These are phyloP conservation scores for Phytophthora colocasiae DNA, from an alignment of 352 stramenopile species.

Conservation along the genomic window DNA sequence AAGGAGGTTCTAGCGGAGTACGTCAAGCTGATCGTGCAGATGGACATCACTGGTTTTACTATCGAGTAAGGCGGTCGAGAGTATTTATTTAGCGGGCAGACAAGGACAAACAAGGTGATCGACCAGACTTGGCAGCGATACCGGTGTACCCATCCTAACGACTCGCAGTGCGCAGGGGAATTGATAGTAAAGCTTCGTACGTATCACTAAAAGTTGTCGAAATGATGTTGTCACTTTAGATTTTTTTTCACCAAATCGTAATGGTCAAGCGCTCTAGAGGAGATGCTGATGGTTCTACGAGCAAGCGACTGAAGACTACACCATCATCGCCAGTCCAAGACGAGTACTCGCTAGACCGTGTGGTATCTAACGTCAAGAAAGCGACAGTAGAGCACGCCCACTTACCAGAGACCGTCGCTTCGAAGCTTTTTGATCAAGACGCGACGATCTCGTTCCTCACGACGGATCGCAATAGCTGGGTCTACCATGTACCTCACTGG, in stretches of 20 bases:
- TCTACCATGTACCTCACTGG: constrained; percentile 68
- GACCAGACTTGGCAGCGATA: background rate
- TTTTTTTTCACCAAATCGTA: too few species aligned
- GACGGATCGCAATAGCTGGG: constrained; percentile 53
- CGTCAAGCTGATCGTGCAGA: constrained; percentile 94
- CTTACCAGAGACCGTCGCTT: constrained; percentile 15
- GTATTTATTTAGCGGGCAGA: constrained; percentile 40
- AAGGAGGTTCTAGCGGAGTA: constrained; percentile 79
- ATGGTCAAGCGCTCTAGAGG: background rate
- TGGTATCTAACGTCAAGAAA: constrained; percentile 32
- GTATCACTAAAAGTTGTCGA: too few species aligned
- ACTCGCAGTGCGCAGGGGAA: background rate
- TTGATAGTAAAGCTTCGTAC: too few species aligned
- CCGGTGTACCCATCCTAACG: background rate
- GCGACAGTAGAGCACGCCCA: constrained; percentile 21
- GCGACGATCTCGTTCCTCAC: constrained; percentile 42
- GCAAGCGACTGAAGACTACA: constrained; percentile 26
- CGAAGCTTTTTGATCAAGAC: constrained; percentile 40
- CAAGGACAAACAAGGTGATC: constrained; percentile 7
- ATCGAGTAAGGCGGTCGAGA: constrained; percentile 62
- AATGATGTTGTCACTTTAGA: too few species aligned
- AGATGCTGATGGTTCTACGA: background rate
- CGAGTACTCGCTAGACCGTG: constrained; percentile 35
- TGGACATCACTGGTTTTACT: constrained; percentile 97
- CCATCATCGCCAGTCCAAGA: constrained; percentile 1